Evolutionary conservation across 495 filamentous ascomycete genomes (phyloP).

Genomic region (Penicillium salamii): DNA sequence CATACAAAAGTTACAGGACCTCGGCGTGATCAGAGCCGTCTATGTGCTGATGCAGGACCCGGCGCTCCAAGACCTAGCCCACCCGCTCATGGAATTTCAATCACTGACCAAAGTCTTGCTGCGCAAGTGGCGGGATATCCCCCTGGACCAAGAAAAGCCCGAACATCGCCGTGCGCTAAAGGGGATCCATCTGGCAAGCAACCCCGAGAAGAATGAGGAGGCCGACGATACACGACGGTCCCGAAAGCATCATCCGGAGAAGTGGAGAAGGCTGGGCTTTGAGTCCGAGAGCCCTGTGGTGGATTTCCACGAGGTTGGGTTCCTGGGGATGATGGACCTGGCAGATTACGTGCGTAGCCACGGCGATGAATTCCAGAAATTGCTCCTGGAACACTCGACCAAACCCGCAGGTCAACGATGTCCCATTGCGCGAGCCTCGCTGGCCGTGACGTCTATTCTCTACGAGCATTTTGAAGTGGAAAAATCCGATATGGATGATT

Average conservation of each 20-base stretch:
- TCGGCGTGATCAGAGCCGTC: slow-evolving; percentile 90
- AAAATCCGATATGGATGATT: slow-evolving; percentile 78
- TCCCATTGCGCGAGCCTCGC: slow-evolving; percentile 81
- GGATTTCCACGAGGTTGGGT: slow-evolving; percentile 85
- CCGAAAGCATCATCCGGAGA: slow-evolving; percentile 76
- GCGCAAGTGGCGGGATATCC: slow-evolving; percentile 84
- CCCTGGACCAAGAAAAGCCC: slow-evolving; percentile 77
- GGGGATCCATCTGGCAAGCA: slow-evolving; percentile 78
- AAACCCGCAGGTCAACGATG: slow-evolving; percentile 70
- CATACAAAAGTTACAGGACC: slow-evolving; percentile 86
- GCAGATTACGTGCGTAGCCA: slow-evolving; percentile 89
- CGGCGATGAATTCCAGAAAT: slow-evolving; percentile 87
- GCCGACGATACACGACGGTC: slow-evolving; percentile 53
- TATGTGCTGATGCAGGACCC: slow-evolving; percentile 91
- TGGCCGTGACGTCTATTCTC: slow-evolving; percentile 82
- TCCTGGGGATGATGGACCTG: slow-evolving; percentile 95
- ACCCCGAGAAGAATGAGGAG: slow-evolving; percentile 52
- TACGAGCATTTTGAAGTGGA: slow-evolving; percentile 97
- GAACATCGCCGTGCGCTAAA: slow-evolving; percentile 89
- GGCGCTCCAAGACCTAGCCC: slow-evolving; percentile 88
- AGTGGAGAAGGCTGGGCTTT: slow-evolving; percentile 92
- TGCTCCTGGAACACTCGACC: slow-evolving; percentile 84
- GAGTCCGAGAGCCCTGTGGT: slow-evolving; percentile 79
- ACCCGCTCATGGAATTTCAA: slow-evolving; percentile 91
- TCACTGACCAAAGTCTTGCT: slow-evolving; percentile 85